These are phyloP conservation scores for Lactarius sp. DNA, from an alignment of 768 basidiomycete species.

Conservation along the genomic window DNA sequence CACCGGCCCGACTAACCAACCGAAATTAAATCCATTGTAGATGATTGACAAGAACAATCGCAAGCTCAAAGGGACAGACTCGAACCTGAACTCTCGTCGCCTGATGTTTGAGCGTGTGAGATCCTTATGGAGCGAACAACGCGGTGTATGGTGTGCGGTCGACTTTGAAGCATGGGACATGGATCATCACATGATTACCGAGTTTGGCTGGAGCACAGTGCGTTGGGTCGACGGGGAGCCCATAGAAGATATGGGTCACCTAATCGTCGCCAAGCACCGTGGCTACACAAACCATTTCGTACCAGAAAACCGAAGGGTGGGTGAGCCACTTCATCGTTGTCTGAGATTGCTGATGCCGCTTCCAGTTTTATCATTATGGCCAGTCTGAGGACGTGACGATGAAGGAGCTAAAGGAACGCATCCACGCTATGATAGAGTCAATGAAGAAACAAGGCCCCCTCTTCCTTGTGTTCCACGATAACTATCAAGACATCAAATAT, in stretches of 20 bases:
- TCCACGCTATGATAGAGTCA: conserved; percentile 43
- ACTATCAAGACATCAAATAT: conserved; percentile 73
- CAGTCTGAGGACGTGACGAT: conserved; percentile 50
- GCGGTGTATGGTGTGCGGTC: conserved; percentile 69
- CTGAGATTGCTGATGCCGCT: neutral
- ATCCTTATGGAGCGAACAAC: conserved; percentile 54
- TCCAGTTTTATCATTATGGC: conserved; percentile 65
- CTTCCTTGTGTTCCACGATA: conserved; percentile 79
- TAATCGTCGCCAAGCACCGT: conserved; percentile 59
- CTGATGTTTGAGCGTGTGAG: conserved; percentile 66
- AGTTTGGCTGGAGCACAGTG: conserved; percentile 72
- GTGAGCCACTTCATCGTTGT: conserved; percentile 5
- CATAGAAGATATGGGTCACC: conserved; percentile 50
- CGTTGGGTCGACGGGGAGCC: conserved; percentile 51
- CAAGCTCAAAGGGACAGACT: conserved; percentile 60
- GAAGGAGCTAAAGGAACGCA: conserved; percentile 46
- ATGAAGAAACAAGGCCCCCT: conserved; percentile 50
- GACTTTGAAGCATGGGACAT: conserved; percentile 85
- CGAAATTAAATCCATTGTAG: conserved; percentile 34
- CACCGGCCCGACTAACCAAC: conserved; percentile 10
- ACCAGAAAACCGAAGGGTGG: conserved; percentile 54
- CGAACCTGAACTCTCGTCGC: conserved; percentile 50
- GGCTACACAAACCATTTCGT: conserved; percentile 62
- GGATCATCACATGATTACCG: conserved; percentile 68
- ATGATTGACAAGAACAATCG: conserved; percentile 78